phyloP scores from a whole-genome alignment of 108 stramenopile genomes.

The Parietichytrium sp. region DNA sequence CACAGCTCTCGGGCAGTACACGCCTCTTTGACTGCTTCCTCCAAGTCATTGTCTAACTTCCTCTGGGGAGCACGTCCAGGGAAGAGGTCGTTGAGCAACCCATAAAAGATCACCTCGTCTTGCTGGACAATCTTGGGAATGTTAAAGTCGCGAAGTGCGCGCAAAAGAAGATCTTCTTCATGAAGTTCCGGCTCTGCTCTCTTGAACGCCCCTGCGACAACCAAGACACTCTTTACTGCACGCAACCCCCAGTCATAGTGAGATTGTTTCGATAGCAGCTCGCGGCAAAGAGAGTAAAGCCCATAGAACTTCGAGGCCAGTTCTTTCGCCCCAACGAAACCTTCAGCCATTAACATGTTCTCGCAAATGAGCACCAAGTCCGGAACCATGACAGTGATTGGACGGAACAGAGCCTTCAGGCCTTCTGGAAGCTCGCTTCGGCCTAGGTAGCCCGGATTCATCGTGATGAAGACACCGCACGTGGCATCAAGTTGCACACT shows the following conservation, averaged over 20 bases:
- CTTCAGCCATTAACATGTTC: slow-evolving; percentile 75
- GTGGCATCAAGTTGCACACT: slow-evolving; percentile 62
- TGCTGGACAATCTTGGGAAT: slow-evolving; percentile 69
- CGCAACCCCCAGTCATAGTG: slow-evolving; percentile 76
- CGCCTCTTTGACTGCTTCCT: slow-evolving; percentile 42
- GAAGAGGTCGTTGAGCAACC: slow-evolving; percentile 66
- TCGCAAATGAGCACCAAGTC: slow-evolving; percentile 73
- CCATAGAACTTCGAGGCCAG: slow-evolving; percentile 72
- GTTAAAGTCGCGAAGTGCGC: slow-evolving; percentile 71
- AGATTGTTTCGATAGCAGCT: slow-evolving; percentile 68
- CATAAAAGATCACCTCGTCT: slow-evolving; percentile 68
- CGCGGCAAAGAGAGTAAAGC: slow-evolving; percentile 65
- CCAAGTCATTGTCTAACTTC: slow-evolving; percentile 52
- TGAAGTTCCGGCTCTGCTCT: slow-evolving; percentile 60
- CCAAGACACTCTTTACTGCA: slow-evolving; percentile 69
- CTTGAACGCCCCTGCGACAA: slow-evolving; percentile 69
- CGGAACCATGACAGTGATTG: slow-evolving; percentile 73
- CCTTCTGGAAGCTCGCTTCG: slow-evolving; percentile 70
- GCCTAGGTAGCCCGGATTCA: slow-evolving; percentile 70
- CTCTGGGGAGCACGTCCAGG: slow-evolving; percentile 63
- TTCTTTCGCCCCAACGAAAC: slow-evolving; percentile 67
- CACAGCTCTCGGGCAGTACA: slow-evolving; percentile 20
- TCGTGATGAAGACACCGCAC: slow-evolving; percentile 71
- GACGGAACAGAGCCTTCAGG: slow-evolving; percentile 69
- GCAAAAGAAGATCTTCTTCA: slow-evolving; percentile 64